These are phyloP conservation scores for Pseudogymnoascus sp. DNA, from an alignment of 2,329 filamentous ascomycete genomes.

Conservation along the genomic window DNA sequence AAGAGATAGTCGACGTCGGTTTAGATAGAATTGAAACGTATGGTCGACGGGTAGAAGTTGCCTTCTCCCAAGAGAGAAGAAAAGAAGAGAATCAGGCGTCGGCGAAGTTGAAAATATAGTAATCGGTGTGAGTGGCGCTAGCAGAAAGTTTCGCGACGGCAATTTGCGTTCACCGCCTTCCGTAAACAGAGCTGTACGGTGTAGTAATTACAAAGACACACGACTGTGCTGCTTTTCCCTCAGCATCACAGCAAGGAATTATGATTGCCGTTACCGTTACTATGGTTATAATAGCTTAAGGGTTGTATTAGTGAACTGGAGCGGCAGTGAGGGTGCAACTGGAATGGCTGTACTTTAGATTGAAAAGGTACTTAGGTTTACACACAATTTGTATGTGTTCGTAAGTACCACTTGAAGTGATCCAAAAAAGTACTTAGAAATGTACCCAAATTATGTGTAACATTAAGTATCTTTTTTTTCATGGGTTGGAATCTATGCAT, in stretches of 20 bases:
- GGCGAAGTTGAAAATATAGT: neutral
- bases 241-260: neutral
- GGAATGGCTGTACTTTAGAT: neutral
- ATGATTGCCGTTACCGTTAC: neutral
- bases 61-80: conserved; percentile 49
- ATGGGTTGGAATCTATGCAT: neutral
- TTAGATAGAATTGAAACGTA: conserved; percentile 33
- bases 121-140: conserved; percentile 7
- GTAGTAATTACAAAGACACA: neutral
- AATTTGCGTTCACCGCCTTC: conserved; percentile 10
- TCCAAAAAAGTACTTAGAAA: neutral
- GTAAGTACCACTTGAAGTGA: neutral
- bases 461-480: neutral
- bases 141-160: conserved; percentile 7
- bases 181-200: neutral
- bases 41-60: conserved; percentile 54
- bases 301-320: neutral
- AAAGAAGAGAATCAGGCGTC: conserved; percentile 26
- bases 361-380: neutral
- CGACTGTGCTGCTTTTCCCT: neutral
- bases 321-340: neutral
- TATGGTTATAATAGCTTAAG: neutral
- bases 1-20: conserved; percentile 37
- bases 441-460: neutral
- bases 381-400: neutral